phyloP scores from a whole-genome alignment of 225 moss, liverwort and hornwort genomes.

The Pseudisothecium myosuroides region DNA sequence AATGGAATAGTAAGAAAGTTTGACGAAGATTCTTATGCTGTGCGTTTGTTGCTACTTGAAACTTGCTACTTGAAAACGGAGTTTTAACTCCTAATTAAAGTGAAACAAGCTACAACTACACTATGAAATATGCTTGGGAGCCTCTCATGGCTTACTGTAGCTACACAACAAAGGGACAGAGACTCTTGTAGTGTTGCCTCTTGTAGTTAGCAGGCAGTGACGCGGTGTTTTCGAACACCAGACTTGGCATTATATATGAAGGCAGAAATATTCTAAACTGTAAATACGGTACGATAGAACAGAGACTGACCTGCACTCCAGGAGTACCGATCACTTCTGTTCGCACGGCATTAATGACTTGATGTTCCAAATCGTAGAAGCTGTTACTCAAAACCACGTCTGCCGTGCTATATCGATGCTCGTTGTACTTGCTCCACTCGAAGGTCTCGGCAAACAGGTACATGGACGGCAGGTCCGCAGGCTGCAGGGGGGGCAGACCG shows the following conservation, averaged over 20 bases:
- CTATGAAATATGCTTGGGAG: background rate
- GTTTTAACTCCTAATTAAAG: too few relatives aligned
- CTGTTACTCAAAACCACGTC: constrained; percentile 19
- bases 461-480: constrained; percentile 2
- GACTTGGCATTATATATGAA: background rate
- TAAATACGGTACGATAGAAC: background rate
- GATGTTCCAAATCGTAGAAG: constrained; percentile 27
- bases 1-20: background rate
- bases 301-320: constrained; percentile 13
- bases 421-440: constrained; percentile 2
- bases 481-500: constrained; percentile 3
- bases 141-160: background rate
- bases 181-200: background rate
- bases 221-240: background rate
- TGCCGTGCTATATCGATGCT: background rate
- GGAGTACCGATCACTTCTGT: constrained; percentile 2
- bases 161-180: background rate
- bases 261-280: too few relatives aligned
- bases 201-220: background rate
- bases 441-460: background rate
- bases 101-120: background rate
- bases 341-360: constrained; percentile 12
- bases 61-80: background rate
- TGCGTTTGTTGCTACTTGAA: background rate
- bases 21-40: background rate